These are phyloP conservation scores for Microstroma glucosiphilum DNA, from an alignment of 1,284 basidiomycete genomes.

Conservation along the genomic window DNA sequence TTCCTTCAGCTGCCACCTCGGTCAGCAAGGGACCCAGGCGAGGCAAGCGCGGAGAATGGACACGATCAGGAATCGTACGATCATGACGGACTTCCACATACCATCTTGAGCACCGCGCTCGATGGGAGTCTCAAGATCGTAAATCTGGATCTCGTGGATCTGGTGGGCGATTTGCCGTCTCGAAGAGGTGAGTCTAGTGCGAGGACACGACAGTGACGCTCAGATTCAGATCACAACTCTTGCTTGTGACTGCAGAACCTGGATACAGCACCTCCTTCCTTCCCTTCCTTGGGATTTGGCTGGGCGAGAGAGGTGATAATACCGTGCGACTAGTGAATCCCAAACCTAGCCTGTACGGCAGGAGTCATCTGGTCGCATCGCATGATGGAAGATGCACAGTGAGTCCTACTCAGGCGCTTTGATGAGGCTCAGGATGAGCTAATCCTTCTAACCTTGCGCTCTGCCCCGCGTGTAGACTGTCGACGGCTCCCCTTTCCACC, in stretches of 20 bases:
- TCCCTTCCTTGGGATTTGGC: background rate
- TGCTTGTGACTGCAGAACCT: background rate
- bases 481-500: slow-evolving; percentile 72
- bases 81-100: background rate
- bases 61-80: background rate
- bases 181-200: background rate
- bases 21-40: background rate
- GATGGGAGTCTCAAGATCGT: background rate
- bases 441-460: too few species aligned
- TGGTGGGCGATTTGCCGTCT: background rate
- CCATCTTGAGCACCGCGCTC: background rate
- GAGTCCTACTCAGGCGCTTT: background rate
- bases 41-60: background rate
- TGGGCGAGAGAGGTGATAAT: background rate
- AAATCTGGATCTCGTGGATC: background rate
- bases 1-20: background rate
- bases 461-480: slow-evolving; percentile 45
- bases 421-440: too few species aligned
- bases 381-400: slow-evolving; percentile 51
- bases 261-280: background rate
- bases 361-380: background rate
- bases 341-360: background rate
- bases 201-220: too few species aligned
- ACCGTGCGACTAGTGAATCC: background rate
- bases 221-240: background rate